phyloP scores from a whole-genome alignment of 2,329 filamentous ascomycete species.

The Malbranchea zuffiana region DNA sequence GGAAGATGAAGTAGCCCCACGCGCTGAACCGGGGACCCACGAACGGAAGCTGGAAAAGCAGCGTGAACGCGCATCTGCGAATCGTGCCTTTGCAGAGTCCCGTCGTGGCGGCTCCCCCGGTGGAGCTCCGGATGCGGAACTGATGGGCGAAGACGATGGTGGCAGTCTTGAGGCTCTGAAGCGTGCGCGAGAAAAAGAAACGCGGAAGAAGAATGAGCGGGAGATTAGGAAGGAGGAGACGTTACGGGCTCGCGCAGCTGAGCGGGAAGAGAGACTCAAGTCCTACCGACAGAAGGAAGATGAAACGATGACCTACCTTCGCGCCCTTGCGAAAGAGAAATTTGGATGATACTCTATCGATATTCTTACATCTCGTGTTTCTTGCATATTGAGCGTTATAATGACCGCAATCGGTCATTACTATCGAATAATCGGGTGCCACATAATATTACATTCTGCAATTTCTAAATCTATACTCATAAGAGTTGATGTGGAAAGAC shows the following conservation, averaged over 20 bases:
- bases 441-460: too few relatives aligned
- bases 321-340: conserved; percentile 63
- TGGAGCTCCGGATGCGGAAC: conserved; percentile 56
- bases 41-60: conserved; percentile 84
- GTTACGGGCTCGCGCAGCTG: conserved; percentile 59
- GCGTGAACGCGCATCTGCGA: conserved; percentile 57
- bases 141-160: conserved; percentile 63
- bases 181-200: conserved; percentile 51
- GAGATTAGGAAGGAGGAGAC: conserved; percentile 76
- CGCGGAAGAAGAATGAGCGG: conserved; percentile 69
- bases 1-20: conserved; percentile 65
- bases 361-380: neutral
- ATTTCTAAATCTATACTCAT: too few relatives aligned
- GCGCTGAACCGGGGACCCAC: conserved; percentile 69
- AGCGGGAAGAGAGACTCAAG: conserved; percentile 65
- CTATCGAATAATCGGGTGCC: too few relatives aligned
- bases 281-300: conserved; percentile 68
- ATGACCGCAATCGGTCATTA: too few relatives aligned
- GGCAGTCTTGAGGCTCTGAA: conserved; percentile 53
- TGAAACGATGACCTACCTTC: conserved; percentile 71
- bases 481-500: too few relatives aligned
- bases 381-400: too few relatives aligned
- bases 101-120: conserved; percentile 51
- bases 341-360: conserved; percentile 48
- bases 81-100: conserved; percentile 57